phyloP scores from a whole-genome alignment of 352 stramenopile species.

The Phytophthora constricta region DNA sequence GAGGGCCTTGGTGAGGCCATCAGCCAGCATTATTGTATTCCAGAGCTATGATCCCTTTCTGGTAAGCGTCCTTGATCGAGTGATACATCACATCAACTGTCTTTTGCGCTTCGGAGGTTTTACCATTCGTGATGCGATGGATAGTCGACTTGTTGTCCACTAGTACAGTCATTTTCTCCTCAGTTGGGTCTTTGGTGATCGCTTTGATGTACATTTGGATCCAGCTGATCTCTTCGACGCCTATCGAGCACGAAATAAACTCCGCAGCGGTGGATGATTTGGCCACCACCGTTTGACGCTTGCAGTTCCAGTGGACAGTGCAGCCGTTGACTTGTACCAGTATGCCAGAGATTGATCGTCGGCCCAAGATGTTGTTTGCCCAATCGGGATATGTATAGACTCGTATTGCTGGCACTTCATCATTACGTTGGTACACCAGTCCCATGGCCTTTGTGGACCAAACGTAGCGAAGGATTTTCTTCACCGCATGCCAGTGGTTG shows the following conservation, averaged over 20 bases:
- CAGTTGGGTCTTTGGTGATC: not conserved
- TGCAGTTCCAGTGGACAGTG: not conserved
- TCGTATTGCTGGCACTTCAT: no score
- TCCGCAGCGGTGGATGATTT: not conserved
- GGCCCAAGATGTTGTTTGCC: no score
- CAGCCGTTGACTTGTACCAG: not conserved
- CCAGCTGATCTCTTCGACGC: not conserved
- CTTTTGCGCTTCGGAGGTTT: not conserved
- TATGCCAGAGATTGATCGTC: no score
- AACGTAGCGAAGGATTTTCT: no score
- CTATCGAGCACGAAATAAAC: not conserved
- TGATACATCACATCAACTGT: not conserved
- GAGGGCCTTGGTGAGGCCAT: not conserved
- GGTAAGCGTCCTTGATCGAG: not conserved
- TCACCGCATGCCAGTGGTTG: no score
- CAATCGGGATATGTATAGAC: no score
- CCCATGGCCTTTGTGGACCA: no score
- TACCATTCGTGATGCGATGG: not conserved
- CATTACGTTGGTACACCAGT: no score
- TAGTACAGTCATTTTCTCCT: not conserved
- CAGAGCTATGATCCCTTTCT: not conserved
- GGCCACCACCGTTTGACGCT: not conserved
- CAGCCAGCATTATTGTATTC: not conserved
- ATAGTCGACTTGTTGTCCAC: constrained; percentile 1
- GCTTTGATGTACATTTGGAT: not conserved